phyloP scores from a whole-genome alignment of 805 yeast genomes.

The Ogataea methanolica region DNA sequence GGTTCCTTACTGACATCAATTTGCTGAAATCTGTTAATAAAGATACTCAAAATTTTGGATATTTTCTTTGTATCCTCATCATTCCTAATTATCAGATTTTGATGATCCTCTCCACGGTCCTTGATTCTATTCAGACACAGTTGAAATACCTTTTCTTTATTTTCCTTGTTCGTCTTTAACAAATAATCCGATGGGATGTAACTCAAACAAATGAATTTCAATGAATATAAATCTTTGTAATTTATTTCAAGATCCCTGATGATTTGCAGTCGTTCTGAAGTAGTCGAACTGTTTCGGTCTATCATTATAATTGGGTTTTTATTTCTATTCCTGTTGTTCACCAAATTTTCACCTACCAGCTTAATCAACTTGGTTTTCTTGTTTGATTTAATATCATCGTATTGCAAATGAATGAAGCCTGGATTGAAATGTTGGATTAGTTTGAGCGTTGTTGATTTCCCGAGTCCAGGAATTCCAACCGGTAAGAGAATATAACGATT shows the following conservation, averaged over 20 bases:
- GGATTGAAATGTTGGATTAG: conserved; percentile 49
- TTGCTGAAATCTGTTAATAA: conserved; percentile 58
- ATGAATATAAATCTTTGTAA: conserved; percentile 35
- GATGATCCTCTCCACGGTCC: conserved; percentile 77
- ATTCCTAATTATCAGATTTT: conserved; percentile 51
- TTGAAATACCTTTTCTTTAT: conserved; percentile 32
- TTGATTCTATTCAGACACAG: conserved; percentile 52
- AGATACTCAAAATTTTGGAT: conserved; percentile 60
- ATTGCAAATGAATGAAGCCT: conserved; percentile 68
- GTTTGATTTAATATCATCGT: conserved; percentile 56
- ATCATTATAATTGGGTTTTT: conserved; percentile 46
- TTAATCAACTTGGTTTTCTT: conserved; percentile 41
- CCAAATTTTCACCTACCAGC: conserved; percentile 33
- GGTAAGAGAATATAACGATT: conserved; percentile 55
- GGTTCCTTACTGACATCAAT: conserved; percentile 42
- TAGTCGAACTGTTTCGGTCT: conserved; percentile 74
- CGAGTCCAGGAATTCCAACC: conserved; percentile 82
- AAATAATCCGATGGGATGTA: conserved; percentile 38
- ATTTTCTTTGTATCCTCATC: conserved; percentile 41
- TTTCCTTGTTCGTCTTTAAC: too few relatives aligned
- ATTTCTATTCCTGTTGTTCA: background rate
- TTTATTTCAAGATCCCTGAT: conserved; percentile 41
- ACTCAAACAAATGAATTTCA: conserved; percentile 58
- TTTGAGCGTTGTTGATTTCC: conserved; percentile 75
- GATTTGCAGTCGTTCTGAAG: conserved; percentile 59